These are phyloP conservation scores for Cyberlindnera xylosilytica DNA, from an alignment of 805 yeast species.

Conservation along the genomic window DNA sequence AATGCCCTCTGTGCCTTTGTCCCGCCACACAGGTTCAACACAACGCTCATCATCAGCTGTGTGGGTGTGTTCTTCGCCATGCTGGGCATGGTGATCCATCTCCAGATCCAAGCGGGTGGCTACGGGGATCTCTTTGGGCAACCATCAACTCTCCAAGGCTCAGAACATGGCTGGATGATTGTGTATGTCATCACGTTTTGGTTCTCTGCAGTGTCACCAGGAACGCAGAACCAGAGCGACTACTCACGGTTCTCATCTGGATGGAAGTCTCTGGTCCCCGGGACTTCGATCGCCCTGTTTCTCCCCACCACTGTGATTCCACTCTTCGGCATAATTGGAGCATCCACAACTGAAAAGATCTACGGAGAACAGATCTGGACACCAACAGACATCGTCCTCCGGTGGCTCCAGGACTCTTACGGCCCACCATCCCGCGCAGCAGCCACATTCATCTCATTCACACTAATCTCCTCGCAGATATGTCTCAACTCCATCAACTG, in stretches of 20 bases:
- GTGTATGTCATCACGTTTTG: constrained; percentile 35
- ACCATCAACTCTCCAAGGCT: neutral
- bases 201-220: constrained; percentile 39
- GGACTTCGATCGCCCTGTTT: constrained; percentile 28
- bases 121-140: constrained; percentile 2
- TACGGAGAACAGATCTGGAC: constrained; percentile 36
- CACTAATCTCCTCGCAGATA: constrained; percentile 33
- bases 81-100: constrained; percentile 36
- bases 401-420: constrained; percentile 36
- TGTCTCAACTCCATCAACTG: constrained; percentile 27
- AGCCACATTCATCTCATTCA: constrained; percentile 34
- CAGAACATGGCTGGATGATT: constrained; percentile 35
- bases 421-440: constrained; percentile 36
- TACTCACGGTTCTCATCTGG: constrained; percentile 35
- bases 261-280: constrained; percentile 24
- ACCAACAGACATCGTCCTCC: constrained; percentile 34
- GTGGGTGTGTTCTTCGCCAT: constrained; percentile 35
- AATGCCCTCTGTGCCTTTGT: constrained; percentile 37
- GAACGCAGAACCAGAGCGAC: constrained; percentile 38
- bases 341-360: constrained; percentile 30
- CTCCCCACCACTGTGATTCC: constrained; percentile 36
- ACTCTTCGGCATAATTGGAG: constrained; percentile 35
- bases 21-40: constrained; percentile 41
- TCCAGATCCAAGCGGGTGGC: constrained; percentile 12
- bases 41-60: constrained; percentile 32